Percentiles rank a stretch among this genome's conserved stretches.
These are phyloP conservation scores for Saturnispora mendoncae DNA, from an alignment of 805 yeast species.

Conservation along the genomic window DNA sequence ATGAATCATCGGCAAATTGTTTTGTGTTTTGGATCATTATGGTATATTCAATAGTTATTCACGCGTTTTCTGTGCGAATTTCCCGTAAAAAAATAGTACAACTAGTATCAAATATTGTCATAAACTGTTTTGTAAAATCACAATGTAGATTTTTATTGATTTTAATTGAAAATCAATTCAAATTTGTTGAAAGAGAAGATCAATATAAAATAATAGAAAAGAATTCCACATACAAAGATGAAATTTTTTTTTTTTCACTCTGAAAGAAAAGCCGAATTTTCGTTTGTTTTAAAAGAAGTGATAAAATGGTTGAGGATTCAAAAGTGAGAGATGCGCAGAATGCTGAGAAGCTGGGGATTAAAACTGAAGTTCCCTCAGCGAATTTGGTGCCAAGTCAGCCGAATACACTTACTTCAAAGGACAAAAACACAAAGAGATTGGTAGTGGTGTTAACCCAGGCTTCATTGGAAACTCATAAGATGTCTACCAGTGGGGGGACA, in stretches of 20 bases:
- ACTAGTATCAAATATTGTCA: too few relatives aligned
- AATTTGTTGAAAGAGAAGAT: too few relatives aligned
- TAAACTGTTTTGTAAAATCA: too few relatives aligned
- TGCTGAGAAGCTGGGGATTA: constrained; percentile 13
- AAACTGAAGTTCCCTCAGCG: constrained; percentile 36
- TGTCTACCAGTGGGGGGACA: constrained; percentile 66
- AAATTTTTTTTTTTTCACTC: too few relatives aligned
- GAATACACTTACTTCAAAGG: constrained; percentile 67
- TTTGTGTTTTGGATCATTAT: not conserved
- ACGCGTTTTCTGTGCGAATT: constrained; percentile 1
- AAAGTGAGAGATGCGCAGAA: constrained; percentile 37
- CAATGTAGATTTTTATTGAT: too few relatives aligned
- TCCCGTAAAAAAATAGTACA: too few relatives aligned
- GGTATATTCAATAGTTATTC: not conserved
- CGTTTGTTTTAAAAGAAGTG: too few relatives aligned
- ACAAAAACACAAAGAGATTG: constrained; percentile 77
- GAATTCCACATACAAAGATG: too few relatives aligned
- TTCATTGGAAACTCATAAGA: constrained; percentile 88
- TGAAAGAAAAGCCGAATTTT: too few relatives aligned
- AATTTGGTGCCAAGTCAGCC: constrained; percentile 87
- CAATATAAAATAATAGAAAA: too few relatives aligned
- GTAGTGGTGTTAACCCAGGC: constrained; percentile 96
- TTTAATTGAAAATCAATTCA: too few relatives aligned
- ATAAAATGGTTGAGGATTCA: constrained; percentile 38
- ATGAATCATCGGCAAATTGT: constrained; percentile 21